Base-by-base conservation (phyloP, 257 asterid species). In the Echites panduratus region DNA sequence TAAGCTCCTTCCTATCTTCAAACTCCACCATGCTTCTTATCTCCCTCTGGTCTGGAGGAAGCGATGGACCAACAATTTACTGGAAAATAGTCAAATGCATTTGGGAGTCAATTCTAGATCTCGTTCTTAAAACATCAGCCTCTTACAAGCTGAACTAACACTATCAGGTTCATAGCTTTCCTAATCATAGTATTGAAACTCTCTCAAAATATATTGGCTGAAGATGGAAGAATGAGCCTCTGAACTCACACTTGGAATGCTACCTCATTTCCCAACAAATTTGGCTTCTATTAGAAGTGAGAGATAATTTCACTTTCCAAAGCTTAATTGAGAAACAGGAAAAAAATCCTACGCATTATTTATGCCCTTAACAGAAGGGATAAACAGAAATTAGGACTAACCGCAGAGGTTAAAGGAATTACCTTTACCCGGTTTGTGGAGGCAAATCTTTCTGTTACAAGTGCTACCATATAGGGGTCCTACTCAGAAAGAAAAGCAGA, bases 401-500 rank as follows among this genome's bases (percentile, higher is more conserved):
- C 26, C 8, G 43, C 20, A 47, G 9, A 67, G 40, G 3, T 22
- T 44, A 16, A 67, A 40, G 64, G 8, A 49, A 76, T 72, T 83
- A 94, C 99, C 98, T 85, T 80, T 73, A 95, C 94, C 16, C 82
- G 43, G 69, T 75, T 88, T 49, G 72, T 59, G 59, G 79, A 85
- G 26, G 86, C 73, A 86, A 95, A 95, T 16, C 98, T 88, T 81
- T 95, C 98, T 67, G 83, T 86, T 64, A 87, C 92, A 79, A 95
- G 85, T 10, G 79, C 80, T 59, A 96, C 98, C 98, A 95, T 95
- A 77, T 90, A 79, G 4, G 99, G 96, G 81, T 95, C 99, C 99
- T 95, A 82, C 70, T 70, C 65, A 52, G 49, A 70, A 63, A 2
- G 62, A 32, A 12, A 67, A 29, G 57, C 29, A 8, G 64, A 22